Evolutionary conservation across 2,329 filamentous ascomycete genomes (phyloP).

Genomic region (Fusarium incarnatum): DNA sequence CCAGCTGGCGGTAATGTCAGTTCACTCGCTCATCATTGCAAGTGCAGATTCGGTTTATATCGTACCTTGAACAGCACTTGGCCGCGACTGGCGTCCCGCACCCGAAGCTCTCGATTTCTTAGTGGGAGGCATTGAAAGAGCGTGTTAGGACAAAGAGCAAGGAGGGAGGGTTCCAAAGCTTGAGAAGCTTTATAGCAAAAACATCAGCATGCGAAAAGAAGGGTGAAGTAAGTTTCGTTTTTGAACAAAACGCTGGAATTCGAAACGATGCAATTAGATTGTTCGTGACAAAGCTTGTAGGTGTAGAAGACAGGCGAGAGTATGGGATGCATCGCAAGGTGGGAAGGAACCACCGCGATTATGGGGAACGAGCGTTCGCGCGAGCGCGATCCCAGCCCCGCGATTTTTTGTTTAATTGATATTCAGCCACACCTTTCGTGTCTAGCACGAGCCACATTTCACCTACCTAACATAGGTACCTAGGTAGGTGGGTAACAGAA

Average conservation of each 20-base stretch:
- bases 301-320: conserved; percentile 5
- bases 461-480: too few species aligned
- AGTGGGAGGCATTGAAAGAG: conserved; percentile 42
- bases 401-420: conserved; percentile 47
- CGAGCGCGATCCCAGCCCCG: conserved; percentile 45
- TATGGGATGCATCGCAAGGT: conserved; percentile 9
- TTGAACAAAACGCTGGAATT: conserved; percentile 21
- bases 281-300: conserved; percentile 10
- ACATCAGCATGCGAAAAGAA: conserved; percentile 9
- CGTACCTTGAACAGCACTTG: conserved; percentile 58
- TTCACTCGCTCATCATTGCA: not conserved
- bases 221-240: not conserved
- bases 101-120: conserved; percentile 34
- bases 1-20: conserved; percentile 66
- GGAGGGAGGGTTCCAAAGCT: not conserved
- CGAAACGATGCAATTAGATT: conserved; percentile 14
- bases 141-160: conserved; percentile 8
- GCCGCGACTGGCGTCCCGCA: conserved; percentile 47
- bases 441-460: conserved; percentile 17
- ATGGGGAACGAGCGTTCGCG: conserved; percentile 1
- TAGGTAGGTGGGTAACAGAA: too few species aligned
- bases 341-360: conserved; percentile 37
- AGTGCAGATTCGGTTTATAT: not conserved
- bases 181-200: conserved; percentile 16
- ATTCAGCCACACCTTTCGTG: conserved; percentile 27